Conservation (phyloP, 2,329 filamentous ascomycete species). For the Ceratocystis diversiconidia region DNA sequence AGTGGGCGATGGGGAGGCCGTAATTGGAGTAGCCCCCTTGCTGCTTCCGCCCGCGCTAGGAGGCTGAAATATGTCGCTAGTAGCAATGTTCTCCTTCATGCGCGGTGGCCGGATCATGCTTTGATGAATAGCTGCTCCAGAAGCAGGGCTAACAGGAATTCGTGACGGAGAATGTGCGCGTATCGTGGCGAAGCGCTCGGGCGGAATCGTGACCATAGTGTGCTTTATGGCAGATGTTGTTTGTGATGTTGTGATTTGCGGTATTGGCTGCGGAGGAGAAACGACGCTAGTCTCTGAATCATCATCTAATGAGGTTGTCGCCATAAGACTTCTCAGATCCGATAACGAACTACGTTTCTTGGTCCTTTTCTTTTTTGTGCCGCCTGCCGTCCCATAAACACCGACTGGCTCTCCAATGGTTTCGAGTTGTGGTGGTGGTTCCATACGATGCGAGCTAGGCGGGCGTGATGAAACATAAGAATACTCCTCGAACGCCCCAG, state of each 20-base stretch:
- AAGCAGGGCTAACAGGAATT: constrained; percentile 38
- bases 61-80: constrained; percentile 21
- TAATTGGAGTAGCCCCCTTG: background rate
- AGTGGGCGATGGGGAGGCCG: constrained; percentile 18
- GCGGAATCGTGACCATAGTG: constrained; percentile 16
- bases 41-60: constrained; percentile 3
- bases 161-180: constrained; percentile 32
- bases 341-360: constrained; percentile 87
- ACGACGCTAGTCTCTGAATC: constrained; percentile 20
- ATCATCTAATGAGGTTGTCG: constrained; percentile 38
- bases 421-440: constrained; percentile 35
- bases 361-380: constrained; percentile 41
- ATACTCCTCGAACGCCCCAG: constrained; percentile 47
- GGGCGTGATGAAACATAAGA: constrained; percentile 30
- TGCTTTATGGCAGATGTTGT: constrained; percentile 16
- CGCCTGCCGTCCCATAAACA: constrained; percentile 24
- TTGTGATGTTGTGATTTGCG: constrained; percentile 16
- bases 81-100: constrained; percentile 36
- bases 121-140: constrained; percentile 19
- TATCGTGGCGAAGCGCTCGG: constrained; percentile 16
- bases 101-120: constrained; percentile 28
- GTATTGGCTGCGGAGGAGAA: constrained; percentile 10
- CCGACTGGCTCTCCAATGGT: constrained; percentile 45
- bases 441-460: constrained; percentile 41
- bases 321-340: constrained; percentile 61